phyloP scores from a whole-genome alignment of 75 land plant genomes.

The Pinus tabuliformis region DNA sequence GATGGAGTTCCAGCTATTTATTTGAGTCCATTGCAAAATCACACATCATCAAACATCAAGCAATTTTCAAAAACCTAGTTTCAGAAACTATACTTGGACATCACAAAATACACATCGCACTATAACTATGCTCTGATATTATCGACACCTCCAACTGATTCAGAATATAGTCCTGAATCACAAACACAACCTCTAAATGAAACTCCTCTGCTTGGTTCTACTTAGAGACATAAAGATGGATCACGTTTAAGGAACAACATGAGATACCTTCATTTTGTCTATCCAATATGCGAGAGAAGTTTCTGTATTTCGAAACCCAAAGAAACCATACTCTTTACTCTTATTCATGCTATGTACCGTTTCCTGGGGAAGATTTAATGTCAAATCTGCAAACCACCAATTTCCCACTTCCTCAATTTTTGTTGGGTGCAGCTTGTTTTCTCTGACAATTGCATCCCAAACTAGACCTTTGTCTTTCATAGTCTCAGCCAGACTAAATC shows the following conservation, averaged over 20 bases:
- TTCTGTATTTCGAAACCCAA: slow-evolving; percentile 65
- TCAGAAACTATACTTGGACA: too few relatives aligned
- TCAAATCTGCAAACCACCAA: slow-evolving; percentile 63
- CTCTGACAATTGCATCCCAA: slow-evolving; percentile 80
- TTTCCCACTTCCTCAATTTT: slow-evolving; percentile 60
- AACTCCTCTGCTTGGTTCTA: too few relatives aligned
- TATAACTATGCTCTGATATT: too few relatives aligned
- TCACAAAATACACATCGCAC: too few relatives aligned
- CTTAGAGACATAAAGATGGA: not conserved
- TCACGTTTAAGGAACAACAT: slow-evolving; percentile 49
- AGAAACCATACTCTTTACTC: slow-evolving; percentile 86
- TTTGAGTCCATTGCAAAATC: too few relatives aligned
- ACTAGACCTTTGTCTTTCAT: slow-evolving; percentile 69
- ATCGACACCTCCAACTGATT: too few relatives aligned
- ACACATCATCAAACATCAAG: too few relatives aligned
- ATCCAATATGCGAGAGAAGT: slow-evolving; percentile 47
- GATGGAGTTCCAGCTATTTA: too few relatives aligned
- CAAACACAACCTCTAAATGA: too few relatives aligned
- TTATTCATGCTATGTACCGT: slow-evolving; percentile 68
- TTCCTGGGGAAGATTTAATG: slow-evolving; percentile 13
- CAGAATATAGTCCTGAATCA: too few relatives aligned
- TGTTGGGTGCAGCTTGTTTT: slow-evolving; percentile 31
- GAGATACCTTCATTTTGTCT: slow-evolving; percentile 65
- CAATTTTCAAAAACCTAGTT: too few relatives aligned
- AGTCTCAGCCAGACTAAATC: slow-evolving; percentile 37